Evolutionary conservation across 2,329 filamentous ascomycete genomes (phyloP).

Genomic region (Diaporthe destruens): DNA sequence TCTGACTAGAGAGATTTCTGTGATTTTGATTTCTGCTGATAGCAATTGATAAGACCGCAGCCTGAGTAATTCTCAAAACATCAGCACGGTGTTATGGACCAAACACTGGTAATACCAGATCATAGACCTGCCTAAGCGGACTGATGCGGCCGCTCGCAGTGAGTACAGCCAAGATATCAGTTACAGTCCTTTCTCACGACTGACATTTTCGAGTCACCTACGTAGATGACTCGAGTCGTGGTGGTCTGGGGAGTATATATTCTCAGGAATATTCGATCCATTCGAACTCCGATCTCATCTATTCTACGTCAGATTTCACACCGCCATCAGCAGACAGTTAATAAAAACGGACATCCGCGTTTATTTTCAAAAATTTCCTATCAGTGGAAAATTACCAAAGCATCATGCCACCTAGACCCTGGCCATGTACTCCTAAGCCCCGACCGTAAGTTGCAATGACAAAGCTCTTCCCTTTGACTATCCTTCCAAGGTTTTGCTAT

Average conservation of each 20-base stretch:
- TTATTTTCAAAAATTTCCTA: neutral
- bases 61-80: too few relatives aligned
- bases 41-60: neutral
- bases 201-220: neutral
- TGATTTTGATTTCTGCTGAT: neutral
- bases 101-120: too few relatives aligned
- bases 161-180: neutral
- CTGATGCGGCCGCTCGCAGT: too few relatives aligned
- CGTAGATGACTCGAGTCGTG: too few relatives aligned
- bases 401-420: neutral
- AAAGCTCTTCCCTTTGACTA: neutral
- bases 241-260: too few relatives aligned
- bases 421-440: constrained; percentile 2
- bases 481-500: neutral
- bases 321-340: neutral
- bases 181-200: neutral
- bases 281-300: too few relatives aligned
- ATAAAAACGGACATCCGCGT: neutral
- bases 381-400: neutral
- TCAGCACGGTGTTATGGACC: neutral
- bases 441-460: neutral
- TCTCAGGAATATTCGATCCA: too few relatives aligned
- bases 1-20: too few relatives aligned
- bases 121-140: neutral
- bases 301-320: neutral